Percentiles rank a stretch among this genome's conserved stretches.
phyloP scores from a whole-genome alignment of 2,329 filamentous ascomycete genomes.

The Epichloe glyceriae region DNA sequence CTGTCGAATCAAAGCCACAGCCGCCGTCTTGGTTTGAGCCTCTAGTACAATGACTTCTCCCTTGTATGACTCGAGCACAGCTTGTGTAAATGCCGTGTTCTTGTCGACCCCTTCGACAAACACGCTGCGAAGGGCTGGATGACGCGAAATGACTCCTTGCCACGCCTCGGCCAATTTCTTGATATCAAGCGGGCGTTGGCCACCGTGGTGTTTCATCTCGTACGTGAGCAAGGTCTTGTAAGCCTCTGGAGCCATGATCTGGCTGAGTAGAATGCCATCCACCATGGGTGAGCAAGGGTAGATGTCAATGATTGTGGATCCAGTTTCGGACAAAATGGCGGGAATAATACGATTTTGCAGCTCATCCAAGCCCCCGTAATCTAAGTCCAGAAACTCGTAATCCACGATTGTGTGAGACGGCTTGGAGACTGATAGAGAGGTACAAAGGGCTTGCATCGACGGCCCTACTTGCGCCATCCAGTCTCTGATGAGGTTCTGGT shows the following conservation, averaged over 20 bases:
- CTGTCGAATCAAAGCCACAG: not conserved
- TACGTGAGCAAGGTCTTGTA: conserved; percentile 11
- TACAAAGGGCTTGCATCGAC: conserved; percentile 1
- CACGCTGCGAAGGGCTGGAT: conserved; percentile 6
- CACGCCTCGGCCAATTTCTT: conserved; percentile 7
- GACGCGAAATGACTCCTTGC: conserved; percentile 6
- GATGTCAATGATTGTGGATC: conserved; percentile 18
- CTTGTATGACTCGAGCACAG: conserved; percentile 1
- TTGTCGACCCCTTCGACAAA: conserved; percentile 4
- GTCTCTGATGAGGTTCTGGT: conserved; percentile 3
- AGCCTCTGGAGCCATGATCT: conserved; percentile 8
- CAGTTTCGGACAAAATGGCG: conserved; percentile 6
- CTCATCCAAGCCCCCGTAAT: conserved; percentile 16
- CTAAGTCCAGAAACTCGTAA: conserved; percentile 6
- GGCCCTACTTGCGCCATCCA: conserved; percentile 1
- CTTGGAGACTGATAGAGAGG: not conserved
- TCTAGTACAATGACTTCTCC: not conserved
- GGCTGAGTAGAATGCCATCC: conserved; percentile 23
- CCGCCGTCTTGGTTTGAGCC: not conserved
- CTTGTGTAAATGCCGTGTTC: conserved; percentile 3
- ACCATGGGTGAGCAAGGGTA: conserved; percentile 27
- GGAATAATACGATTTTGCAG: conserved; percentile 12
- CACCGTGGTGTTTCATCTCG: conserved; percentile 5
- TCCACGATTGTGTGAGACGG: not conserved
- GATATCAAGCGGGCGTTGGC: not conserved